Evolutionary conservation across 1,284 basidiomycete genomes (phyloP), one percentile per base, ranked within the genome.

Genomic region (Cryptococcus jaspeensis): DNA sequence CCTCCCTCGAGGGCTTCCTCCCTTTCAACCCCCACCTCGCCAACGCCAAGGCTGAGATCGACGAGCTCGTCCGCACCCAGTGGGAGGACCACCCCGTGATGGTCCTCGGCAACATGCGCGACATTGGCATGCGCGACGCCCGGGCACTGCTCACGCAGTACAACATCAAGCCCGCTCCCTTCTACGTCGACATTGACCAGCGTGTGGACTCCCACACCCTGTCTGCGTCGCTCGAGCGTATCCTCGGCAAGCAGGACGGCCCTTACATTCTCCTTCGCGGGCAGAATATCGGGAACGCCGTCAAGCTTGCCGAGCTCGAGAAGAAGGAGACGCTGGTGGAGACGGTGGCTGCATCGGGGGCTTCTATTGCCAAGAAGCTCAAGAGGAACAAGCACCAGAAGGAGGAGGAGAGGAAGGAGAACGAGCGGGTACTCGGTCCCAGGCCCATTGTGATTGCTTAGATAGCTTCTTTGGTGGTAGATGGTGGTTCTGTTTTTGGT

Each of bases 341-440:
- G 37, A 60, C 49, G n/a, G 18, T 66, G 11, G 36, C 53, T 23
- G 39, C 40, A 16, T 28, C 58, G 15, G 62, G 62, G 39, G 58
- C 58, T n/a, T 45, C 51, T 20, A 61, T 62, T 25, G 62, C 60
- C 13, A 64, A 69, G 50, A 59, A 59, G 51, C 59, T 66, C 48
- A 67, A 69, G 59, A 64, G 58, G 49, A 64, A 67, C 54, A 71
- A 71, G 60, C 64, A 67, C 48, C 59, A 63, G 44, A 65, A 62
- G 50, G 67, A 67, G 36, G 64, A 65, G 48, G 64, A 69, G 52
- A 46, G 69, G 38, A 56, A 55, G 43, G 69, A 71, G 57, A 65
- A 66, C 48, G 67, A 71, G 56, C 39, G 69, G 20, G 60, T 71
- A n/a, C 58, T 71, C 20, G 62, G 60, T 23, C 69, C 69, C 18